Percentiles rank a stretch among this genome's conserved stretches.
Evolutionary conservation across 495 filamentous ascomycete genomes (phyloP).

Genomic region (Aspergillus sclerotiicarbonarius): DNA sequence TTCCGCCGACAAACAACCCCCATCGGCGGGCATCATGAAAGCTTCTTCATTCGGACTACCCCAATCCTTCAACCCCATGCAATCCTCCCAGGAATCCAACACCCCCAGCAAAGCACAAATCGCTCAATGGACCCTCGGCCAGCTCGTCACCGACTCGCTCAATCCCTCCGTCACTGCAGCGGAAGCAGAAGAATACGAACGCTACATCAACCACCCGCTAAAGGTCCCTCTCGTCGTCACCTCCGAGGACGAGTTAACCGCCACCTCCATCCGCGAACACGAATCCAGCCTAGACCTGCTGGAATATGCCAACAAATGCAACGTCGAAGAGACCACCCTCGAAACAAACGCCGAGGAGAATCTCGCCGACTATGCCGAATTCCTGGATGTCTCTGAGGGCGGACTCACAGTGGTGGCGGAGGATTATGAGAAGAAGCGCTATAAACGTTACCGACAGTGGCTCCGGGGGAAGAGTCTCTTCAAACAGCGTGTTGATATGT

Average conservation of each 20-base stretch:
- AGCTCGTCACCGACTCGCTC: conserved; percentile 74
- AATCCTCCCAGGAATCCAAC: conserved; percentile 20
- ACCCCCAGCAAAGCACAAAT: conserved; percentile 60
- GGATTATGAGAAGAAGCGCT: conserved; percentile 84
- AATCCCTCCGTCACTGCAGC: conserved; percentile 70
- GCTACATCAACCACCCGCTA: conserved; percentile 89
- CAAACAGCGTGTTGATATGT: conserved; percentile 75
- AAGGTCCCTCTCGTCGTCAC: conserved; percentile 84
- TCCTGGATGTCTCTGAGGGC: conserved; percentile 72
- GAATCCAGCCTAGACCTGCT: conserved; percentile 63
- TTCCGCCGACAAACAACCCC: conserved; percentile 31
- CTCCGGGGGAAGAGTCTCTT: conserved; percentile 88
- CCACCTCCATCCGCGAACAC: conserved; percentile 37
- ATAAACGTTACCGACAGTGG: conserved; percentile 95
- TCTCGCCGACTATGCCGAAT: conserved; percentile 68
- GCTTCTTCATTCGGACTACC: conserved; percentile 29
- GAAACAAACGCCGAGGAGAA: conserved; percentile 61
- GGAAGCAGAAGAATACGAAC: conserved; percentile 81
- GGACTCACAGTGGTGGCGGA: conserved; percentile 83
- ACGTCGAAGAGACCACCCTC: conserved; percentile 33
- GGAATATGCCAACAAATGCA: conserved; percentile 64
- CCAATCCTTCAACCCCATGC: conserved; percentile 24
- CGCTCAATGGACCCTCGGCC: conserved; percentile 82
- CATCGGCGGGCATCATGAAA: conserved; percentile 44
- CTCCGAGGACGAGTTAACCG: conserved; percentile 57